Evolutionary conservation across 495 filamentous ascomycete genomes (phyloP).

Genomic region (Glarea lozoyensis): DNA sequence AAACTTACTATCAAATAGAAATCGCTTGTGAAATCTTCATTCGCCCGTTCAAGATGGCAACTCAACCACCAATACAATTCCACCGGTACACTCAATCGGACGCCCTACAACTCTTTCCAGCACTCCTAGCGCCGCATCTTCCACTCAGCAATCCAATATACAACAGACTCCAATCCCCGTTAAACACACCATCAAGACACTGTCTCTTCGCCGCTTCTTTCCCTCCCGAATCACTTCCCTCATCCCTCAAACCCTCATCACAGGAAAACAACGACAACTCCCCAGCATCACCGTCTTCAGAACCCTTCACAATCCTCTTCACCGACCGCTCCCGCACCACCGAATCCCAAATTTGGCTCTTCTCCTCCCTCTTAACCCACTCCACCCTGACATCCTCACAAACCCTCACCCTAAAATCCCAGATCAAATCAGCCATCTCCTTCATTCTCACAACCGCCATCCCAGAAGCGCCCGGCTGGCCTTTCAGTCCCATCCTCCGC

Average conservation of each 20-base stretch:
- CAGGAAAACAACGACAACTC: background rate
- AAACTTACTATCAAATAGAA: too few species aligned
- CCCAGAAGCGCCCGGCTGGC: constrained; percentile 19
- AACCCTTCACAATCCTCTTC: constrained; percentile 17
- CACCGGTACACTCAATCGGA: constrained; percentile 7
- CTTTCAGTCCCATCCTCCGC: constrained; percentile 12
- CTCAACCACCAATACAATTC: constrained; percentile 4
- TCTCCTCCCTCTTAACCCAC: constrained; percentile 13
- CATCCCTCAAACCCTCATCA: too few species aligned
- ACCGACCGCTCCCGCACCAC: constrained; percentile 16
- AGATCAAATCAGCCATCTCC: constrained; percentile 6
- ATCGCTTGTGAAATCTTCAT: too few species aligned
- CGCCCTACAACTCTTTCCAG: constrained; percentile 10
- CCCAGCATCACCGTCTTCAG: background rate
- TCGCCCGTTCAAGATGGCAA: too few species aligned
- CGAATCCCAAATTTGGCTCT: constrained; percentile 23
- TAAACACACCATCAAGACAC: constrained; percentile 15
- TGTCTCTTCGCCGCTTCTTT: constrained; percentile 22
- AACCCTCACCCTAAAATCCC: background rate
- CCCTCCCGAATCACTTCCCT: constrained; percentile 1
- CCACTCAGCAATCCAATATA: constrained; percentile 13
- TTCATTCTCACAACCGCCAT: constrained; percentile 15
- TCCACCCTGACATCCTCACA: constrained; percentile 1
- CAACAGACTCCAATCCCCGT: constrained; percentile 17
- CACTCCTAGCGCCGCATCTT: constrained; percentile 13